Conservation (phyloP, 139 green algal genomes). For the Nannochloris sp. region DNA sequence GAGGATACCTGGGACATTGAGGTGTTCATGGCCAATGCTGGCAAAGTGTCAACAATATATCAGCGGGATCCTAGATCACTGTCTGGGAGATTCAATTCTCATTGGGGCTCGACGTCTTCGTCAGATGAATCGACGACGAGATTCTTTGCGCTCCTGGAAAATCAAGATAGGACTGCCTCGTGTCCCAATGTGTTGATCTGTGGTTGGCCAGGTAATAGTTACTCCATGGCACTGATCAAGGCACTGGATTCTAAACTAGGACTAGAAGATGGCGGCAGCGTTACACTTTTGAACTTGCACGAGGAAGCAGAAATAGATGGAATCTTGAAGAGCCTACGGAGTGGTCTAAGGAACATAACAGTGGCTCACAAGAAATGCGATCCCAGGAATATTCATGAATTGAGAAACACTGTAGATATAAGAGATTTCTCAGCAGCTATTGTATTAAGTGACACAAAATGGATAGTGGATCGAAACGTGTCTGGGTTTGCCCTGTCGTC, state of each 20-base stretch:
- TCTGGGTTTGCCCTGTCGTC: conserved; percentile 9
- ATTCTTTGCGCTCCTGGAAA: no score
- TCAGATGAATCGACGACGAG: no score
- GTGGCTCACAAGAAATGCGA: conserved; percentile 20
- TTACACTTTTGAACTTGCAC: conserved; percentile 50
- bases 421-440: neutral
- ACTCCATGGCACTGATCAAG: conserved; percentile 42
- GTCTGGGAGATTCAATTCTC: no score
- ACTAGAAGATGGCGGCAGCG: conserved; percentile 32
- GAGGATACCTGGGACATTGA: no score
- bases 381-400: conserved; percentile 13
- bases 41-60: no score
- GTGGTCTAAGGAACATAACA: neutral
- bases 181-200: conserved; percentile 37
- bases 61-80: no score
- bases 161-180: neutral
- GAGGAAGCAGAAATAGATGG: neutral
- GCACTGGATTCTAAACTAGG: conserved; percentile 47
- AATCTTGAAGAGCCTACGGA: neutral
- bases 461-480: neutral
- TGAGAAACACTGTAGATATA: conserved; percentile 17
- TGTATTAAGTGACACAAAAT: conserved; percentile 2
- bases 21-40: no score
- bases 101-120: no score
- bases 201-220: conserved; percentile 39